Conservation (phyloP, 1,284 basidiomycete species). For the Apiotrichum gracile region DNA sequence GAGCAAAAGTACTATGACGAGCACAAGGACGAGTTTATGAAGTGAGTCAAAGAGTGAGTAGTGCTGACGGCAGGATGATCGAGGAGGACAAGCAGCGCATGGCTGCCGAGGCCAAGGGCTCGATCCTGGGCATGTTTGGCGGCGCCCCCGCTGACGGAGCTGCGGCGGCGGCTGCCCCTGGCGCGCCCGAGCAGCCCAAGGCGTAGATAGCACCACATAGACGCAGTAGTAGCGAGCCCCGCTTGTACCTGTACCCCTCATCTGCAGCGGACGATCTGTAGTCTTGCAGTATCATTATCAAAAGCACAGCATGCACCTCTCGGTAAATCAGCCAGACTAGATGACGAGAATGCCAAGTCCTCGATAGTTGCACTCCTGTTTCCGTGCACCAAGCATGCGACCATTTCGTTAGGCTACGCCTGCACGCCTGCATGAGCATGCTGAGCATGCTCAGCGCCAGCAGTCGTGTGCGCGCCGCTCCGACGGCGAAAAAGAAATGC, state of each 20-base stretch:
- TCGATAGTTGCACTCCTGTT: too few relatives aligned
- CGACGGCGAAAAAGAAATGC: too few relatives aligned
- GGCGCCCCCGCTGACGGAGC: conserved; percentile 9
- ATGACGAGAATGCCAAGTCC: too few relatives aligned
- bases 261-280: background rate
- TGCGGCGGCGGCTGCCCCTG: background rate
- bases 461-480: too few relatives aligned
- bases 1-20: conserved; percentile 82
- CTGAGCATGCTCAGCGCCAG: too few relatives aligned
- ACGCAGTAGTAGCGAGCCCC: background rate
- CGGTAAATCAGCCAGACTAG: too few relatives aligned
- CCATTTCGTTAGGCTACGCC: too few relatives aligned
- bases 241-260: background rate
- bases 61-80: conserved; percentile 43
- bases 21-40: conserved; percentile 75
- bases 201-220: background rate
- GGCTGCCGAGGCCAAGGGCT: conserved; percentile 55
- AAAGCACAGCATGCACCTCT: conserved; percentile 2
- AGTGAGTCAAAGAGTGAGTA: conserved; percentile 30
- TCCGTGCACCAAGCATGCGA: too few relatives aligned
- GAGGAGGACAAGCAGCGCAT: conserved; percentile 70
- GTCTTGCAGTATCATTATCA: background rate
- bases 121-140: conserved; percentile 49
- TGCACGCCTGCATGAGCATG: too few relatives aligned
- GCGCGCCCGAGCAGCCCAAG: background rate